These are phyloP conservation scores for Vaccinium myrtillus DNA, from an alignment of 148 eudicot species.

Conservation along the genomic window DNA sequence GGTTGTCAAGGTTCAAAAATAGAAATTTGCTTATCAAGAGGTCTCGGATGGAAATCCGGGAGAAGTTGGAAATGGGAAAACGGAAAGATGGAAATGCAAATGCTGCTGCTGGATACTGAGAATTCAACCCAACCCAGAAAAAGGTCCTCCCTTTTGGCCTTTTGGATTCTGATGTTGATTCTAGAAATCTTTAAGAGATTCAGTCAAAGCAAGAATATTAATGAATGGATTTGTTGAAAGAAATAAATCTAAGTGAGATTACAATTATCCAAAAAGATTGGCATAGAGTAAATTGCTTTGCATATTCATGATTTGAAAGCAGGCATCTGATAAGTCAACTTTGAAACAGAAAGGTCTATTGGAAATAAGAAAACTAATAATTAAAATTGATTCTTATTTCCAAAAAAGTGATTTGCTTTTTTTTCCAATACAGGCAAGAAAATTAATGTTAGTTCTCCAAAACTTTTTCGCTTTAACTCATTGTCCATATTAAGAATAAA, in stretches of 20 bases:
- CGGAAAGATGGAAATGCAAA: not conserved
- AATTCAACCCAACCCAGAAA: not conserved
- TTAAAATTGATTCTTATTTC: not conserved
- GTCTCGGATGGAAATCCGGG: not conserved
- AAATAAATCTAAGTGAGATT: not conserved
- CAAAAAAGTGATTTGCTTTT: not conserved
- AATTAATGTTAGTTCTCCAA: not conserved
- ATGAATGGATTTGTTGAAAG: not conserved
- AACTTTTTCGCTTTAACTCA: not conserved
- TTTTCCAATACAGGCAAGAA: not conserved
- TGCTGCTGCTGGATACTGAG: not conserved
- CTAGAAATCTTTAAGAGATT: constrained; percentile 2
- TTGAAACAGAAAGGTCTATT: no score
- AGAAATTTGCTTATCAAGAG: not conserved
- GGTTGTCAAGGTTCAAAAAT: constrained; percentile 25
- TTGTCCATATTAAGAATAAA: not conserved
- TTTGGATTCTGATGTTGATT: not conserved
- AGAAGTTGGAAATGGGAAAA: not conserved
- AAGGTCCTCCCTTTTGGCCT: not conserved
- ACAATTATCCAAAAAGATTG: not conserved
- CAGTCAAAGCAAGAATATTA: not conserved
- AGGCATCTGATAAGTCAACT: not conserved
- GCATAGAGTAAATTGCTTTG: not conserved
- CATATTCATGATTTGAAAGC: not conserved
- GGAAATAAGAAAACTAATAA: no score